Conservation (phyloP, 2,329 filamentous ascomycete genomes). For the Geoglossum cookeanum region DNA sequence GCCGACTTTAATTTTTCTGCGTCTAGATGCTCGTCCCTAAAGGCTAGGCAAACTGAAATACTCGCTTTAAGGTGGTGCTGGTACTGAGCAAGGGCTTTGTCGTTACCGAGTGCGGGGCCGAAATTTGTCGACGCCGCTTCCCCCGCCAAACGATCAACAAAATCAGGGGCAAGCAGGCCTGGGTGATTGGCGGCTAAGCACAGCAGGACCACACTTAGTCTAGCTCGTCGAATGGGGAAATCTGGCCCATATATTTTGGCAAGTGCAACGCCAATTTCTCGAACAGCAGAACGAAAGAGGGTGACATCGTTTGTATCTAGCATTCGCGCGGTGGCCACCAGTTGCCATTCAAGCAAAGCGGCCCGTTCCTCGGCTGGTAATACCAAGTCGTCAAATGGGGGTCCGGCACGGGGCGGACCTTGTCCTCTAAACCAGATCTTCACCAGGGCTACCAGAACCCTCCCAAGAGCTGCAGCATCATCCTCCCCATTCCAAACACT, state of each 20-base stretch:
- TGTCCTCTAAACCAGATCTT: slow-evolving; percentile 26
- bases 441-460: slow-evolving; percentile 39
- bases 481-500: slow-evolving; percentile 34
- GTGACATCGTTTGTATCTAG: not conserved
- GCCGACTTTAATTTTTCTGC: slow-evolving; percentile 15
- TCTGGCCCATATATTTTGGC: slow-evolving; percentile 9
- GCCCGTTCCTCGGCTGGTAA: not conserved
- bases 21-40: slow-evolving; percentile 4
- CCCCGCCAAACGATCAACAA: not conserved
- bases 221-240: slow-evolving; percentile 15
- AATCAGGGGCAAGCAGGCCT: slow-evolving; percentile 4
- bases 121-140: not conserved
- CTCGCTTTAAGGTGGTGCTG: slow-evolving; percentile 3
- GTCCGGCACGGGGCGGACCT: not conserved
- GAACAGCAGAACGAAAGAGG: not conserved
- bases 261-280: slow-evolving; percentile 8
- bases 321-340: slow-evolving; percentile 1
- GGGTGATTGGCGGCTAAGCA: slow-evolving; percentile 12
- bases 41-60: slow-evolving; percentile 16
- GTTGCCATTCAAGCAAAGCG: slow-evolving; percentile 5
- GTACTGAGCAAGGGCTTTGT: slow-evolving; percentile 12
- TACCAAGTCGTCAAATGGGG: slow-evolving; percentile 1
- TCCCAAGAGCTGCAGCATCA: slow-evolving; percentile 33
- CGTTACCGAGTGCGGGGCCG: not conserved
- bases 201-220: slow-evolving; percentile 11